Evolutionary conservation across 2,329 filamentous ascomycete genomes (phyloP), one percentile per base, ranked within the genome.

Genomic region (Talaromyces piceae): DNA sequence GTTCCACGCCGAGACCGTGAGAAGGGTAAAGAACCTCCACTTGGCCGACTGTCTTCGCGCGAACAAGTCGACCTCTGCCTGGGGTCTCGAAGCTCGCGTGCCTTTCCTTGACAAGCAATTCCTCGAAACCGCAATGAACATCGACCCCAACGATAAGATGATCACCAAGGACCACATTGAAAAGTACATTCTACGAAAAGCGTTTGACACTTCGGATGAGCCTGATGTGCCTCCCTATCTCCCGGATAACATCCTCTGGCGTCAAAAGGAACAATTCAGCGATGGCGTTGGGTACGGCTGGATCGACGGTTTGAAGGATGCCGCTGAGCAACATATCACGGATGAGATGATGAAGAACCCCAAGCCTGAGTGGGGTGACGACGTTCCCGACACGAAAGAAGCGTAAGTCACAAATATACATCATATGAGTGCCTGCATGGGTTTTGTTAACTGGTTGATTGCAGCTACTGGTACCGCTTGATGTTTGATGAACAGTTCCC

Each of bases 401-500:
- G 93, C 90, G 74, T 91, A 82, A 62, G 82, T 77, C 51, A 28
- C 52, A 12, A 49, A 20, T 41, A 23, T 1, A 16, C 18, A 3
- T 18, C 16, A 7, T 12, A 13, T 45, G 22, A n/a, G 5, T 45
- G 23, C n/a, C 13, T 11, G n/a, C 13, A 13, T 9, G 5, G 39
- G 16, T 39, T 39, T 50, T 47, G 50, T 56, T 63, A 52, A 63
- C 61, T 43, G 23, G 25, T 47, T 56, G 47, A n/a, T 13, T 25
- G 20, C 59, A 86, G 83, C 44, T 94, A 95, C 79, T 98, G 93
- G 93, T 98, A 98, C 76, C 86, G 93, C 63, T 80, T 77, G 69
- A 97, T 98, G 91, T 98, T 97, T 68, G 93, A 98, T 70, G 91
- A 98, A 79, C 91, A 94, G 73, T 98, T 97, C 81, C 93, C 93